Base-by-base conservation (phyloP, 768 basidiomycete species). In the Lyophyllum shimeji region DNA sequence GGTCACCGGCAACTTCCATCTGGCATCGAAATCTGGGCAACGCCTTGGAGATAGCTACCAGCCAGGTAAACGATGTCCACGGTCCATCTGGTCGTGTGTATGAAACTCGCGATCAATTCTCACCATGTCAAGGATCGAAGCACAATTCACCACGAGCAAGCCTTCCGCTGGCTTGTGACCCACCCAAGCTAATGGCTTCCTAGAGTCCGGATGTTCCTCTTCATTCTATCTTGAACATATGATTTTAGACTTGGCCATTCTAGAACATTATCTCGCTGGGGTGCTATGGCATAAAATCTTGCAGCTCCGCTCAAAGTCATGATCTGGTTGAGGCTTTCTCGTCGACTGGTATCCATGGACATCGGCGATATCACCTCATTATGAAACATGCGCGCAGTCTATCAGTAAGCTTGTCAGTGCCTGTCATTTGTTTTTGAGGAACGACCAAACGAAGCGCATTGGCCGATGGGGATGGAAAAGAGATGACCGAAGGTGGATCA, bases 401-500 rank as follows among this genome's bases (percentile, higher is more conserved):
- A 33, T 17, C 34, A 33, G 8, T 13, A 34, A 4, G 9, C 31
- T 12, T 23, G 24, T 52, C 37, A 27, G 49, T 20, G 9, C 27
- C 23, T 24, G 42, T 33, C 17, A 17, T 20, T 23, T 46, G 53
- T 40, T 48, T 48, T 42, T 20, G 25, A 56, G 55, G 43, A 50
- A 50, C 53, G 20, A 55, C 40, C 45, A 47, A 53, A 50, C 45
- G 52, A 53, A 53, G 33, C 13, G 1, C 8, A 44, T 34, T 50
- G 57, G 54, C 57, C 52, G 48, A 60, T 53, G 55, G 9, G n/a
- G 40, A 50, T 51, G 45, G 37, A 50, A 45, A 56, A 52, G n/a
- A 37, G 25, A 33, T 56, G 18, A 31, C 20, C 24, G 21, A 33
- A 17, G 21, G 33, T 24, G 15, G 17, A 25, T 40, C 40, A 15